A percentile compares a stretch with the other conserved stretches of the same genome.
Evolutionary conservation across 805 yeast genomes (phyloP).

Genomic region (Starmerella gropengiesseri): DNA sequence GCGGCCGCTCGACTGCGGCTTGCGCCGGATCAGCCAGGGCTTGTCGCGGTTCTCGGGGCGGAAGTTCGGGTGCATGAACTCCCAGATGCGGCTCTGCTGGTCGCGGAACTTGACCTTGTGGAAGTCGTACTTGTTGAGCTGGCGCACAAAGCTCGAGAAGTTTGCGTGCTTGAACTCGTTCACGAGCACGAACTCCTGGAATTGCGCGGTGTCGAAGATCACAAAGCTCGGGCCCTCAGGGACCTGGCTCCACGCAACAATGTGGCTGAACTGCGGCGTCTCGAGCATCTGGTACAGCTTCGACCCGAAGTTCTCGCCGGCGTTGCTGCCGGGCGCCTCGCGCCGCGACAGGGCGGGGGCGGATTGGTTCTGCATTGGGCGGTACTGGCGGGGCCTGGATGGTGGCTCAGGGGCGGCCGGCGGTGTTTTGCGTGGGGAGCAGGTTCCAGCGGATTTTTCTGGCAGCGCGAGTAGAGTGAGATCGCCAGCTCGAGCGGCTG

Average conservation of each 20-base stretch:
- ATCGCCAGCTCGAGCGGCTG: too few species aligned
- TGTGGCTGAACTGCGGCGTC: conserved; percentile 58
- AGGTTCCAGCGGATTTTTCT: too few species aligned
- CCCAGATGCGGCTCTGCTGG: conserved; percentile 45
- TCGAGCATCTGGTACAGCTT: conserved; percentile 65
- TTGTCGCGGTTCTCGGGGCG: conserved; percentile 63
- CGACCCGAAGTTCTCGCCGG: conserved; percentile 23
- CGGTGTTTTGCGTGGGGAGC: too few species aligned
- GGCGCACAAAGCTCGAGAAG: conserved; percentile 90
- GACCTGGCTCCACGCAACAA: conserved; percentile 67
- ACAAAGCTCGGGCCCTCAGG: conserved; percentile 76
- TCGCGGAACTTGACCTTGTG: conserved; percentile 73
- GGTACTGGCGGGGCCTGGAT: neutral
- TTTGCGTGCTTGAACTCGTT: conserved; percentile 89
- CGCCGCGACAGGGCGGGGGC: neutral
- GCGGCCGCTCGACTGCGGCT: conserved; percentile 28
- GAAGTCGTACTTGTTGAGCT: conserved; percentile 91
- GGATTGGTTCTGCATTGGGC: conserved; percentile 3
- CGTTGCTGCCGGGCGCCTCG: neutral
- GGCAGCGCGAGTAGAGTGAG: too few species aligned
- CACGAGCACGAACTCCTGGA: conserved; percentile 49
- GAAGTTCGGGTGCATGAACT: conserved; percentile 86
- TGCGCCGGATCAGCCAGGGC: conserved; percentile 77
- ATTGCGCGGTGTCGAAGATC: conserved; percentile 47
- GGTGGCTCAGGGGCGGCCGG: too few species aligned